phyloP scores from a whole-genome alignment of 2,329 filamentous ascomycete species.

The Colletotrichum truncatum region DNA sequence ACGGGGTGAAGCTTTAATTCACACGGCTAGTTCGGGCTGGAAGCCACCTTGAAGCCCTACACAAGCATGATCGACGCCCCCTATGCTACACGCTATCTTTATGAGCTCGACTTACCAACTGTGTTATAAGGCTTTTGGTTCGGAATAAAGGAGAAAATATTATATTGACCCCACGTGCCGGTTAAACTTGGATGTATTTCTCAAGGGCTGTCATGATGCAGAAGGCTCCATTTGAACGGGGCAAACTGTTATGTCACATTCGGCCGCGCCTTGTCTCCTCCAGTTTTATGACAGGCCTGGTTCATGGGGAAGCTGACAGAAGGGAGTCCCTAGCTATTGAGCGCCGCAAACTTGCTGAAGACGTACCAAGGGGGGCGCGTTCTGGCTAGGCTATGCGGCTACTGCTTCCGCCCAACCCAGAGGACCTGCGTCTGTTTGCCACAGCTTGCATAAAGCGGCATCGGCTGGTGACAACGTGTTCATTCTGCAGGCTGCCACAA shows the following conservation, averaged over 20 bases:
- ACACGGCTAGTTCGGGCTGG: not conserved
- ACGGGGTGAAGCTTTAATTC: not conserved
- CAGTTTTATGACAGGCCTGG: too few relatives aligned
- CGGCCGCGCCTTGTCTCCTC: too few relatives aligned
- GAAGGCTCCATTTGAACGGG: not conserved
- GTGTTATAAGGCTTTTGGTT: not conserved
- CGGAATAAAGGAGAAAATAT: conserved; percentile 16
- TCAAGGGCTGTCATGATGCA: not conserved
- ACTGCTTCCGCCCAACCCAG: not conserved
- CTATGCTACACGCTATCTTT: too few relatives aligned
- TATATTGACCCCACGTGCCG: conserved; percentile 11
- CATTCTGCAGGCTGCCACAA: too few relatives aligned
- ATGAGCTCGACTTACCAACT: not conserved
- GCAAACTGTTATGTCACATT: not conserved
- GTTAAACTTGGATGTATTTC: not conserved
- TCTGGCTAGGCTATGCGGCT: not conserved
- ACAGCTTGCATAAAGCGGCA: not conserved
- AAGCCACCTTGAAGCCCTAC: not conserved
- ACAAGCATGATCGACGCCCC: too few relatives aligned
- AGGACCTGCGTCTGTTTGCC: not conserved
- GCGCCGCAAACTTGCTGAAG: not conserved
- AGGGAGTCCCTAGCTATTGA: too few relatives aligned
- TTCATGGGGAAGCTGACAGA: too few relatives aligned
- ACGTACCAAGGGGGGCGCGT: not conserved
- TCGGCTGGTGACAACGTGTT: not conserved